These are phyloP conservation scores for Solanum corneliomulleri DNA, from an alignment of 257 asterid species.

Conservation along the genomic window DNA sequence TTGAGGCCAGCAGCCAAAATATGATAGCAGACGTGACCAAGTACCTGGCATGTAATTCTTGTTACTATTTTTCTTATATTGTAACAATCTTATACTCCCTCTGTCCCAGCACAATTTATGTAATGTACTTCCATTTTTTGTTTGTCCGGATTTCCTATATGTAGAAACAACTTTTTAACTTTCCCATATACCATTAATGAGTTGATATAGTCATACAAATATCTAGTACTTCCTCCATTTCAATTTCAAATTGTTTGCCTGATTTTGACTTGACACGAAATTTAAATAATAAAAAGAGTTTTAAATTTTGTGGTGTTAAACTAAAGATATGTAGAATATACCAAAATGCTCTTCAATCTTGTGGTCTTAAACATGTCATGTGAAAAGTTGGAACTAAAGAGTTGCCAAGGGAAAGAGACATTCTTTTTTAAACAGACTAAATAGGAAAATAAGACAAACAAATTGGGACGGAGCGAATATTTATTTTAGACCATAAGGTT, in stretches of 20 bases:
- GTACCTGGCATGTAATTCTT: slow-evolving; percentile 40
- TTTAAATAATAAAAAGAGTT: background rate
- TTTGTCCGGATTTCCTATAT: background rate
- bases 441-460: background rate
- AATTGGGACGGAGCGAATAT: background rate
- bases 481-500: background rate
- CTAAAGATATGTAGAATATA: background rate
- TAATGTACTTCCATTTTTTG: background rate
- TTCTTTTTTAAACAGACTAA: background rate
- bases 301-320: background rate
- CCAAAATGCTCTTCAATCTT: background rate
- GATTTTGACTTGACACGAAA: background rate
- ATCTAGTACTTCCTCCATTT: background rate
- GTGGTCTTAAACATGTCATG: background rate
- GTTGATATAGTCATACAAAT: background rate
- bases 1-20: slow-evolving; percentile 84
- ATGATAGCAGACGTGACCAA: slow-evolving; percentile 84
- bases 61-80: background rate
- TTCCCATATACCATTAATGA: background rate
- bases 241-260: background rate
- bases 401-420: background rate
- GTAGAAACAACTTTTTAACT: background rate
- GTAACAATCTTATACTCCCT: background rate
- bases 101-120: background rate
- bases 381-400: background rate